A percentile compares a stretch with the other conserved stretches of the same genome.
Conservation (phyloP, 2,329 filamentous ascomycete species). For the Venturia carpophila region DNA sequence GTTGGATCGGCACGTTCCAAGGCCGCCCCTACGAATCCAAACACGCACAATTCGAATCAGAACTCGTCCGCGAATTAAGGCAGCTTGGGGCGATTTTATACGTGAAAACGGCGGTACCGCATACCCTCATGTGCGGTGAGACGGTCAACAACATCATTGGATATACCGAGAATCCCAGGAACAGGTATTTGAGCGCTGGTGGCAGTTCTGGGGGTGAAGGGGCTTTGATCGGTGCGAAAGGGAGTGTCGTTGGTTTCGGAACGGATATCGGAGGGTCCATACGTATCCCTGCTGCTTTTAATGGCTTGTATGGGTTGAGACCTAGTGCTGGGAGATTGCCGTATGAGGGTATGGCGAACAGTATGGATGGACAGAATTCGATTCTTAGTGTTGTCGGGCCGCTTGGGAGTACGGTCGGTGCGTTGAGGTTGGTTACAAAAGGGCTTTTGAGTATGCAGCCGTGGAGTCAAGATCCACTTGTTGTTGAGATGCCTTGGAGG, state of each 20-base stretch:
- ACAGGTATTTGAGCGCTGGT: conserved; percentile 46
- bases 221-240: conserved; percentile 46
- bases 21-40: conserved; percentile 44
- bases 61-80: conserved; percentile 49
- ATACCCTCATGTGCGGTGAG: conserved; percentile 51
- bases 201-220: conserved; percentile 55
- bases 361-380: conserved; percentile 56
- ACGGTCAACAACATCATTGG: conserved; percentile 55
- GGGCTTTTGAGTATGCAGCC: conserved; percentile 51
- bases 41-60: conserved; percentile 47
- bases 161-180: conserved; percentile 50
- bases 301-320: conserved; percentile 49
- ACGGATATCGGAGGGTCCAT: conserved; percentile 42
- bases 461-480: conserved; percentile 59
- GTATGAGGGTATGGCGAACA: conserved; percentile 46
- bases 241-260: conserved; percentile 49
- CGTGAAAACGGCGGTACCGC: conserved; percentile 50
- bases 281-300: conserved; percentile 52
- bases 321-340: conserved; percentile 46
- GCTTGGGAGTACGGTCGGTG: conserved; percentile 48
- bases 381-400: conserved; percentile 57
- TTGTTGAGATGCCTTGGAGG: conserved; percentile 59
- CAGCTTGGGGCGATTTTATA: conserved; percentile 47
- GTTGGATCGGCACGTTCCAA: conserved; percentile 57
- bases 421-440: conserved; percentile 49